Conservation (phyloP, 768 basidiomycete genomes). For the Stropharia rugosoannulata region DNA sequence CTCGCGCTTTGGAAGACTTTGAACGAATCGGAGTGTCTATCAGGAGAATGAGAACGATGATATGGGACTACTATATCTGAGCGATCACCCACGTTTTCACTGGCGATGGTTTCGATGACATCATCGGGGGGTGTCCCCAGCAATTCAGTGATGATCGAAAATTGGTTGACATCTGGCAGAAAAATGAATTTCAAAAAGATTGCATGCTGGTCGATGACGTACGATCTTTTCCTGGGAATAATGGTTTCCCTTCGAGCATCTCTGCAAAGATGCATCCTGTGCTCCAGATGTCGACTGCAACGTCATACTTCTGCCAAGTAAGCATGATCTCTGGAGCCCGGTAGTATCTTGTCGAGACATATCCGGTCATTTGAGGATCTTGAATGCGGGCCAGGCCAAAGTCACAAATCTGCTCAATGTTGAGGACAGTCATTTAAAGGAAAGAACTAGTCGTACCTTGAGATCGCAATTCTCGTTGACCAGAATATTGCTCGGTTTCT, state of each 20-base stretch:
- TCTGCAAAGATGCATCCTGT: slow-evolving; percentile 99
- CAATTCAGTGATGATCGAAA: slow-evolving; percentile 98
- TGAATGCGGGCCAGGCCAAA: slow-evolving; percentile 98
- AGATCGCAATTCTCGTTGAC: slow-evolving; percentile 99
- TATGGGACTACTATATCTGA: slow-evolving; percentile 9
- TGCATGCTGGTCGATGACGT: slow-evolving; percentile 37
- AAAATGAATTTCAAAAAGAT: slow-evolving; percentile 9
- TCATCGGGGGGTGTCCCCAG: slow-evolving; percentile 99
- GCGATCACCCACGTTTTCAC: slow-evolving; percentile 78
- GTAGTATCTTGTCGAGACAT: slow-evolving; percentile 98
- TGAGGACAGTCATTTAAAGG: slow-evolving; percentile 5
- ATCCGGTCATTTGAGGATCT: slow-evolving; percentile 99
- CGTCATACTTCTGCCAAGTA: slow-evolving; percentile 99
- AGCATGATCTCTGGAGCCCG: slow-evolving; percentile 99
- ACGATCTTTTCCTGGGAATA: slow-evolving; percentile 99
- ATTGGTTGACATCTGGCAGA: slow-evolving; percentile 92
- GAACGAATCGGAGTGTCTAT: slow-evolving; percentile 97
- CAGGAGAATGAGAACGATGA: slow-evolving; percentile 1
- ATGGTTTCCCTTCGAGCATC: slow-evolving; percentile 97
- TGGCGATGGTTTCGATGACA: slow-evolving; percentile 98
- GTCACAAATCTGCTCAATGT: slow-evolving; percentile 80
- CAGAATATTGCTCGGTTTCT: slow-evolving; percentile 99
- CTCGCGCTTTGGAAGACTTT: slow-evolving; percentile 93
- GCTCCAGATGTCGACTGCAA: slow-evolving; percentile 99
- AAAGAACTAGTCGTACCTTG: slow-evolving; percentile 52